Conservation (phyloP, 331 rosid genomes). For the Rosa hybrid region DNA sequence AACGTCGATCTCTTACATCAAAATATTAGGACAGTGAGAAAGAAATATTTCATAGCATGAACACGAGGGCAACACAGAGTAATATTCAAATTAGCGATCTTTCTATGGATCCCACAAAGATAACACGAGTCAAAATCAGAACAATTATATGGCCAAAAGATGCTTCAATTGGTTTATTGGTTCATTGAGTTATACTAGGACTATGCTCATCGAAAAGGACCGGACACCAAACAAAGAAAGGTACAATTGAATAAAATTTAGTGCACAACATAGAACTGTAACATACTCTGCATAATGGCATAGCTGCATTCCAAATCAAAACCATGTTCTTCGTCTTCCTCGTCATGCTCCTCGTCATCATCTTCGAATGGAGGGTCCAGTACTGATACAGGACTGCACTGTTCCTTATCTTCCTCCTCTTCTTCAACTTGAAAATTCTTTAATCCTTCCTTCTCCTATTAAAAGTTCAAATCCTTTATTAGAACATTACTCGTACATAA, state of each 20-base stretch:
- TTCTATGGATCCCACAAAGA: conserved; percentile 72
- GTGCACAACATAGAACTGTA: conserved; percentile 10
- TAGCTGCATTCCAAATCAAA: conserved; percentile 79
- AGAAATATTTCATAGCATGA: not conserved
- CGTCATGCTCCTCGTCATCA: conserved; percentile 40
- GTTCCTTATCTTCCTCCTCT: conserved; percentile 89
- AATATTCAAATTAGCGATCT: conserved; percentile 14
- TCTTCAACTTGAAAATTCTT: conserved; percentile 49
- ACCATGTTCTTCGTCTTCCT: conserved; percentile 31
- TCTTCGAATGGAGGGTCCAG: conserved; percentile 91
- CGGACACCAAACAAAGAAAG: conserved; percentile 41
- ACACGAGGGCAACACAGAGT: not conserved
- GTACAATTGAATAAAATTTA: conserved; percentile 16
- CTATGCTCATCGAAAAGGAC: conserved; percentile 44
- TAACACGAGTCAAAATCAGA: conserved; percentile 29
- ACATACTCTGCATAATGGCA: conserved; percentile 89
- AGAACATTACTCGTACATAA: not conserved
- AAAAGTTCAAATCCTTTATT: conserved; percentile 19
- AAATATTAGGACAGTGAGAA: not conserved
- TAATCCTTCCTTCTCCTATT: conserved; percentile 59
- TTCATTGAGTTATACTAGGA: not conserved
- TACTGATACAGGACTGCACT: conserved; percentile 87
- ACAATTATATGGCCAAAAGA: conserved; percentile 21
- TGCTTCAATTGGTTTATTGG: conserved; percentile 2
- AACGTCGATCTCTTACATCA: not conserved